Percentiles rank a stretch among this genome's conserved stretches.
Evolutionary conservation across 139 green algal genomes (phyloP).

Genomic region (Spirogloea muscicola): DNA sequence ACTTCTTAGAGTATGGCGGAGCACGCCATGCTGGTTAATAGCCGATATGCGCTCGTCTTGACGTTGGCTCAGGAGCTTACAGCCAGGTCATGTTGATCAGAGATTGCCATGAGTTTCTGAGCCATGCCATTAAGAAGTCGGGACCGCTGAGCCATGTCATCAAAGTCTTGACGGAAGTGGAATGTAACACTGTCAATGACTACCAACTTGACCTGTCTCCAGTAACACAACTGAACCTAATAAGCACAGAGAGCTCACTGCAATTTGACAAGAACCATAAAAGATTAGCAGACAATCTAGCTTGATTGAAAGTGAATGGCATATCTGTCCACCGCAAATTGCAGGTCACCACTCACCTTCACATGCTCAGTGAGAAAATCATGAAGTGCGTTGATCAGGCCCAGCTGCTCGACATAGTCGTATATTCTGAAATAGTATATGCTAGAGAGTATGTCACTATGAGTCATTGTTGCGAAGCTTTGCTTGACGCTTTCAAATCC

Average conservation of each 20-base stretch:
- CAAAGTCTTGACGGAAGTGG: conserved; percentile 81
- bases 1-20: no score
- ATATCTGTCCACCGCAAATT: no score
- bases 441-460: conserved; percentile 58
- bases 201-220: conserved; percentile 66
- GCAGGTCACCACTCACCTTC: no score
- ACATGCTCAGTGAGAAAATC: conserved; percentile 58
- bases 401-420: conserved; percentile 72
- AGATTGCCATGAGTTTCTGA: conserved; percentile 68
- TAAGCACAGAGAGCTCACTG: no score
- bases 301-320: no score
- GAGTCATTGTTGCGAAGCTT: conserved; percentile 21
- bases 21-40: no score
- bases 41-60: no score
- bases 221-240: no score
- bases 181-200: conserved; percentile 88
- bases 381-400: conserved; percentile 60
- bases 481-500: not conserved
- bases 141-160: conserved; percentile 73
- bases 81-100: conserved; percentile 65
- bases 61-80: no score
- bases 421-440: conserved; percentile 76
- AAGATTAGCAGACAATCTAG: no score
- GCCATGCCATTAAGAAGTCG: conserved; percentile 74
- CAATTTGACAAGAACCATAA: no score